These are phyloP conservation scores for Fusarium setosum DNA, from an alignment of 2,329 filamentous ascomycete genomes.

Conservation along the genomic window DNA sequence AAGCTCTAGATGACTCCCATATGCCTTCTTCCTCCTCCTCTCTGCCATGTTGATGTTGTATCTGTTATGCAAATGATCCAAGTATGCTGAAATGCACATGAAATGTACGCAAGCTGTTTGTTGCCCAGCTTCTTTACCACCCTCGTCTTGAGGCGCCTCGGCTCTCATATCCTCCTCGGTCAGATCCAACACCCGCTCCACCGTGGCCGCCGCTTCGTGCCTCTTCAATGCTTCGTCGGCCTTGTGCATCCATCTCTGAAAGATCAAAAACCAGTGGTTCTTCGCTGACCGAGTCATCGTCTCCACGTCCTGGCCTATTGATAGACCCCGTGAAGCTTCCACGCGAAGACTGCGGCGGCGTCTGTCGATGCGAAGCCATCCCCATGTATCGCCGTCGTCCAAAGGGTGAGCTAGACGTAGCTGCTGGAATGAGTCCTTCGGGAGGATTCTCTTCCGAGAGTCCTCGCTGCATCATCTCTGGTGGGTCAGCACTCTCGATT, in stretches of 20 bases:
- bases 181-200: conserved; percentile 43
- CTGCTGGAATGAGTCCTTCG: conserved; percentile 54
- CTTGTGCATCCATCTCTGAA: conserved; percentile 74
- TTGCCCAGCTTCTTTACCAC: conserved; percentile 44
- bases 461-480: conserved; percentile 54
- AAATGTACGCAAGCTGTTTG: conserved; percentile 7
- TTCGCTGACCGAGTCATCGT: conserved; percentile 68
- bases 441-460: conserved; percentile 60
- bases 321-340: conserved; percentile 58
- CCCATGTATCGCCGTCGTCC: conserved; percentile 59
- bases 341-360: conserved; percentile 57
- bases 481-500: conserved; percentile 52
- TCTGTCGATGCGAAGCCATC: conserved; percentile 55
- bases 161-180: conserved; percentile 54
- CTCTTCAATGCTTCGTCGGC: conserved; percentile 70
- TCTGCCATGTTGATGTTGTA: conserved; percentile 8
- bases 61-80: conserved; percentile 13
- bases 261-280: conserved; percentile 79
- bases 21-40: not conserved
- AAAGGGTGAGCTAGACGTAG: conserved; percentile 57
- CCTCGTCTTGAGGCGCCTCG: conserved; percentile 50
- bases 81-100: conserved; percentile 10
- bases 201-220: conserved; percentile 53
- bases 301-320: conserved; percentile 52
- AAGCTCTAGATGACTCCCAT: conserved; percentile 12